Evolutionary conservation across 2,329 filamentous ascomycete species (phyloP), one percentile per base, ranked within the genome.

Genomic region (Fusarium oxysporum): DNA sequence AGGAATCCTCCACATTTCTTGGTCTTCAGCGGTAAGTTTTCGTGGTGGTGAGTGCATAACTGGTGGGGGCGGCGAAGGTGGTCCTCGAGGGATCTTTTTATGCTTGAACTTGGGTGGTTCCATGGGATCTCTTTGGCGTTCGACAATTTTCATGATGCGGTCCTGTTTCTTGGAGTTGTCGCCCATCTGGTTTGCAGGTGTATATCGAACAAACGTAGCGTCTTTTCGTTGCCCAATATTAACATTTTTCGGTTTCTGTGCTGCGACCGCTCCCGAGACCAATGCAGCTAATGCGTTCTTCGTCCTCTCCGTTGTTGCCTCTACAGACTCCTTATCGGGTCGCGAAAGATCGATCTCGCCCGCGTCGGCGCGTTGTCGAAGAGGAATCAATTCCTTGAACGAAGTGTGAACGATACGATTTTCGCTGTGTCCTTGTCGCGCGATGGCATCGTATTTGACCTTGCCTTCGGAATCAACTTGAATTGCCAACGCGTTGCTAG

Each of bases 61-160:
- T 4, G 96, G 96, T 21, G 96, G 94, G 2, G 96, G 96, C 6
- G 96, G 96, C 56, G 93, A 96, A 1, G 96, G 95, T 14, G 96
- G 95, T 40, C 96, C 95, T 76, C 94, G 90, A 14, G 96, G 96
- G 65, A 99, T 97, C 85, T 98, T 97, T 87, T 98, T 98, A 85
- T 98, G 94, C 83, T 98, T 98, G 85, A 98, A 98, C 79, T 98
- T 98, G 4, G 96, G 96, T 3, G 96, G 96, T 80, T 98, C 96
- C 92, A 98, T 93, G 1, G 96, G 96, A 83, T 99, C 96, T 75
- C 92, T 89, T 81, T 98, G 96, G 62, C 94, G 89, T 82, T 98
- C 94, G 41, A 98, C 94, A 83, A 99, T 98, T 86, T 98, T 98
- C 90, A 99, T 97, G 74, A 99, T 97, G 19, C 96, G 92, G 78